Base-by-base conservation (phyloP, 345 rosid species). In the Mallotus nudiflorus region DNA sequence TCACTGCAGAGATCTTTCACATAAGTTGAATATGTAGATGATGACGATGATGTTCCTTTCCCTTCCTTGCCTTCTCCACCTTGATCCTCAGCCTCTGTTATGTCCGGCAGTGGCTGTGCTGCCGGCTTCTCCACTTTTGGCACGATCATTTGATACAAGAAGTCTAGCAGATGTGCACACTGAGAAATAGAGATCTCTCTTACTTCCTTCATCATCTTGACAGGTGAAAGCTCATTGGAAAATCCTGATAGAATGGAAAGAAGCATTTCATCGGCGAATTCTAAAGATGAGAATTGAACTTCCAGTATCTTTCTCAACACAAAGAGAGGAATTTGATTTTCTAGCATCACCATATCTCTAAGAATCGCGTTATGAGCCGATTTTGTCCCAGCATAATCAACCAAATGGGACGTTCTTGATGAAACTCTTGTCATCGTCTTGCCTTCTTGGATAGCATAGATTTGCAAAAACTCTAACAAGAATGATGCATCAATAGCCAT, bases 291-390 rank as follows among this genome's bases (percentile, higher is more conserved):
- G 9, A 75, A 66, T 55, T 80, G 88, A 57, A 75, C 70, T 35
- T 90, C 88, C 9, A 87, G 54, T 52, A 83, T 76, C 64, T 83
- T 89, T 54, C 83, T 80, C 74, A 87, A 28, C 29, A 89, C 72
- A 19, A 86, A 86, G 7, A 89, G 55, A 0, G 92, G 95, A 24
- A 91, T 82, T 75, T 89, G 97, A 73, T 91, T 91, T 81, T 91
- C 95, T 0, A 89, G 77, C 97, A 91, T 91, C 79, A 86, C 73
- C 5, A 90, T 58, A 56, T 90, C 93, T 79, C 85, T 83, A 10
- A 88, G 84, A 58, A 88, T 83, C 29, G 71, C 84, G 20, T 85
- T 80, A 46, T 82, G 81, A 0, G 85, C 83, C 6, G 83, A 76
- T 78, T 85, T 84, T 68, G 72, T 66, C 50, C 77, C 76, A 1